Evolutionary conservation across 495 filamentous ascomycete genomes (phyloP).

Genomic region (Lophiostoma macrostomum): DNA sequence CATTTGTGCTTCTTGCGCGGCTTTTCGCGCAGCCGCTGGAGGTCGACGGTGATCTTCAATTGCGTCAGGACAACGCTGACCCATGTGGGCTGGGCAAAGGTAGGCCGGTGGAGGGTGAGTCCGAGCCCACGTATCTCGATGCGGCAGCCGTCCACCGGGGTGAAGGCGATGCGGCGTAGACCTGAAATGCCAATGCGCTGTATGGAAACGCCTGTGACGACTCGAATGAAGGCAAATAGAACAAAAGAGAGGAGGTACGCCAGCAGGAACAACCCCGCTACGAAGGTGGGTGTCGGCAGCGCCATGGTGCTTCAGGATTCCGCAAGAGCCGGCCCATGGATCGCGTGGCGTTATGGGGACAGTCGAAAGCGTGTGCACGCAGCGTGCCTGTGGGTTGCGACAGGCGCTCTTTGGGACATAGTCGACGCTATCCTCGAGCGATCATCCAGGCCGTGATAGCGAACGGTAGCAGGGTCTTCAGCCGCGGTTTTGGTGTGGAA

Average conservation of each 20-base stretch:
- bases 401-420: conserved; percentile 8
- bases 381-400: background rate
- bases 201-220: conserved; percentile 91
- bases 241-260: conserved; percentile 90
- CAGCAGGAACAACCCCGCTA: conserved; percentile 77
- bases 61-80: conserved; percentile 83
- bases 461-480: background rate
- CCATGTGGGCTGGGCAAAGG: conserved; percentile 97
- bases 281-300: conserved; percentile 68
- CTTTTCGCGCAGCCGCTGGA: conserved; percentile 52
- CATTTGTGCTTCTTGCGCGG: conserved; percentile 21
- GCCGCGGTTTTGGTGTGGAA: no score
- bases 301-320: conserved; percentile 48
- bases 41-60: conserved; percentile 76
- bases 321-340: conserved; percentile 2
- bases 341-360: conserved; percentile 1
- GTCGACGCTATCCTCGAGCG: background rate
- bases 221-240: conserved; percentile 86
- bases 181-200: conserved; percentile 92
- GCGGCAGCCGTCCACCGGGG: conserved; percentile 77
- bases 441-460: background rate
- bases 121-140: conserved; percentile 89
- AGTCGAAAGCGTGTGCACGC: background rate
- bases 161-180: conserved; percentile 82
- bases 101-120: conserved; percentile 82